Conservation (phyloP, 2,329 filamentous ascomycete genomes). For the Scedosporium apiospermum region DNA sequence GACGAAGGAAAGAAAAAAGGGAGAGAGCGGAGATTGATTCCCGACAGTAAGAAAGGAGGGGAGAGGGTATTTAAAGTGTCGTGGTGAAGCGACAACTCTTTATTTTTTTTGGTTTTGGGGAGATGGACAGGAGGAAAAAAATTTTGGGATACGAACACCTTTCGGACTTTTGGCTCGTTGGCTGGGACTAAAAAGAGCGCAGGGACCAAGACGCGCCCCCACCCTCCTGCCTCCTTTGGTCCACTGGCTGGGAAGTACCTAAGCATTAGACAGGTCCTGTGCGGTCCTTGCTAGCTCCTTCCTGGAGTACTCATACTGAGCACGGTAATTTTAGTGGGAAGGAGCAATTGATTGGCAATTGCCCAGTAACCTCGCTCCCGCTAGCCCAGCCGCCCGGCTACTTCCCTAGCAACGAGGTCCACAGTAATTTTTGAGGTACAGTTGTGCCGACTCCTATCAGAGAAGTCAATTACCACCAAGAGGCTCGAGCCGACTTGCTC, state of each 20-base stretch:
- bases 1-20: conserved; percentile 38
- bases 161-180: conserved; percentile 4
- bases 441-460: neutral
- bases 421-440: neutral
- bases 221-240: neutral
- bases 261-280: too few species aligned
- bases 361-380: conserved; percentile 1
- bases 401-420: neutral
- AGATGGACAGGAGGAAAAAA: conserved; percentile 2
- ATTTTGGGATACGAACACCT: conserved; percentile 6
- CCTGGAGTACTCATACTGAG: too few species aligned
- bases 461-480: neutral
- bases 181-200: neutral
- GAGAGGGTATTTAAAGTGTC: conserved; percentile 22
- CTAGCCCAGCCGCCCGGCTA: conserved; percentile 1
- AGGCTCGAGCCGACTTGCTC: neutral
- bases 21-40: conserved; percentile 51
- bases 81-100: conserved; percentile 2
- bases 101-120: conserved; percentile 4
- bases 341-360: neutral
- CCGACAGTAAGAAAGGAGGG: conserved; percentile 33
- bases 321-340: neutral
- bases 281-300: too few species aligned
- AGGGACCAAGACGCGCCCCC: conserved; percentile 4
- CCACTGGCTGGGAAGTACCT: neutral